A percentile compares a stretch with the other conserved stretches of the same genome.
Conservation (phyloP, 164 flowering plant genomes). For the Euptelea pleiosperma region DNA sequence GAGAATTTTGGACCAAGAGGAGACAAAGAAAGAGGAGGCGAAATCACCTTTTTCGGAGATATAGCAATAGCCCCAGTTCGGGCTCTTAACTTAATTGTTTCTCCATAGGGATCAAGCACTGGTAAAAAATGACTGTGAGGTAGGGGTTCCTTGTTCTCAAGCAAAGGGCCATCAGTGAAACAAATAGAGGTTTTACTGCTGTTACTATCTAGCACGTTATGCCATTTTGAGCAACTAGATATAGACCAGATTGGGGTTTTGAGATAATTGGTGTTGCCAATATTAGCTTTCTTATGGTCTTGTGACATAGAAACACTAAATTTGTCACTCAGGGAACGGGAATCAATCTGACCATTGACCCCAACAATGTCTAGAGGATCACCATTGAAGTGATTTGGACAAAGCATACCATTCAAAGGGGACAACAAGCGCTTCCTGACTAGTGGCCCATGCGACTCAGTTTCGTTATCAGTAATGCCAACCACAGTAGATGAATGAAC, state of each 20-base stretch:
- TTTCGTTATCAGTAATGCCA: conserved; percentile 20
- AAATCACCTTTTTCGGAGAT: conserved; percentile 26
- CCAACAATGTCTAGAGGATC: conserved; percentile 45
- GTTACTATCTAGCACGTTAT: conserved; percentile 16
- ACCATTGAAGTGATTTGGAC: conserved; percentile 35
- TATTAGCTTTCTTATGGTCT: conserved; percentile 60
- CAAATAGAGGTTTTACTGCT: conserved; percentile 22
- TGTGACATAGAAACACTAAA: conserved; percentile 18
- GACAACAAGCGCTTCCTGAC: conserved; percentile 72
- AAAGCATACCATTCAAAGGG: conserved; percentile 53
- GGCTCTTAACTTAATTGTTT: conserved; percentile 20
- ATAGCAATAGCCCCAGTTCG: conserved; percentile 28
- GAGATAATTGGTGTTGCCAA: conserved; percentile 29
- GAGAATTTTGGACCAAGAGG: conserved; percentile 77
- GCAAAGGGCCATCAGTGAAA: conserved; percentile 73
- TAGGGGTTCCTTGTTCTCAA: conserved; percentile 32
- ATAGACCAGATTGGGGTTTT: conserved; percentile 26
- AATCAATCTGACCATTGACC: conserved; percentile 14
- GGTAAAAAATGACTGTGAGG: conserved; percentile 27
- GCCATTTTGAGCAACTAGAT: conserved; percentile 32
- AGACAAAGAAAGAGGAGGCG: conserved; percentile 61
- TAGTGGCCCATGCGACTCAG: conserved; percentile 37
- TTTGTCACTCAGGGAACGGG: conserved; percentile 6
- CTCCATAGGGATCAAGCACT: conserved; percentile 17
- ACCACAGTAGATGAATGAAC: conserved; percentile 18